These are phyloP conservation scores for Coelastrella sp. DNA, from an alignment of 139 green algal genomes.

Conservation along the genomic window DNA sequence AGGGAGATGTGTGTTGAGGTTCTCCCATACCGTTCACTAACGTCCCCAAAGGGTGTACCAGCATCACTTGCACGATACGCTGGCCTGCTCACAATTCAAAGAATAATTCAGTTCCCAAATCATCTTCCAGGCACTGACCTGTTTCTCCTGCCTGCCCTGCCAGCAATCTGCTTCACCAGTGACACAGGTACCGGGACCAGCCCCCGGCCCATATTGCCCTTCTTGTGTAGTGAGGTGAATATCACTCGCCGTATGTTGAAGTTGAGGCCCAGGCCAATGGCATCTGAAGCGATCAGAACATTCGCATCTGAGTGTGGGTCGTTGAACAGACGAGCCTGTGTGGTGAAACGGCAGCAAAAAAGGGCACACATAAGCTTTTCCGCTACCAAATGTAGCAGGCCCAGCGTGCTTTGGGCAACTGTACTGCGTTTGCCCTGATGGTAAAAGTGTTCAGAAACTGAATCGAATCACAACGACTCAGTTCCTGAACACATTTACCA, in stretches of 20 bases:
- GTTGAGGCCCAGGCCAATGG: constrained; percentile 98
- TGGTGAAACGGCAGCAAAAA: too few relatives aligned
- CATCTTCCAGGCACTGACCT: not conserved
- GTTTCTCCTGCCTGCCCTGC: constrained; percentile 55
- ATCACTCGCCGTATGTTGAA: constrained; percentile 87
- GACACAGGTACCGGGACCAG: constrained; percentile 47
- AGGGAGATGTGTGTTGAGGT: too few relatives aligned
- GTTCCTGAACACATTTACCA: too few relatives aligned
- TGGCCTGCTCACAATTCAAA: too few relatives aligned
- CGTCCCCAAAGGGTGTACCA: too few relatives aligned
- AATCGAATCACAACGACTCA: too few relatives aligned
- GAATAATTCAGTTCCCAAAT: too few relatives aligned
- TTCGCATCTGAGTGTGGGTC: constrained; percentile 57
- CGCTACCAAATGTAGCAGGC: not conserved
- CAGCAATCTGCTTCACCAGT: constrained; percentile 83
- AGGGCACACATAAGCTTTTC: not conserved
- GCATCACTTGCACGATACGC: too few relatives aligned
- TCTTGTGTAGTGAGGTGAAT: constrained; percentile 28
- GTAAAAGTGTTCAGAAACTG: too few relatives aligned
- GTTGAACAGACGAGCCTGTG: constrained; percentile 92
- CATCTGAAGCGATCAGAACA: constrained; percentile 94
- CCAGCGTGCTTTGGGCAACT: not conserved
- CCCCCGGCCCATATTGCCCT: not conserved
- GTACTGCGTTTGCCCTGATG: too few relatives aligned
- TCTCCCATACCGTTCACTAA: too few relatives aligned